Evolutionary conservation across 2,329 filamentous ascomycete genomes (phyloP).

Genomic region (Exophiala sideris): DNA sequence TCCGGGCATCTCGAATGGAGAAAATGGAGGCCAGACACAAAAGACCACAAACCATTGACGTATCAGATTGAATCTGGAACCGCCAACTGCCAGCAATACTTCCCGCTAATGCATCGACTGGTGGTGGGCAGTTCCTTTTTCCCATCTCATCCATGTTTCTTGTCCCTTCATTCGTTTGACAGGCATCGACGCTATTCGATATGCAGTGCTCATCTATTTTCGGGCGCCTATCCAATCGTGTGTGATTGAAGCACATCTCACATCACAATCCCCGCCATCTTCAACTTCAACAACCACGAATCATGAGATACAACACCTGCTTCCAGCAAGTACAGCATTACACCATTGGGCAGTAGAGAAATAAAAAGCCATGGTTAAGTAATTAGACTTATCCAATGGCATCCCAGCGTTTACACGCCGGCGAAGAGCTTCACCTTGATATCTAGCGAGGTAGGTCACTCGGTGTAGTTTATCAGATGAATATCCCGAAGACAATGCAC

Average conservation of each 20-base stretch:
- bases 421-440: slow-evolving; percentile 1
- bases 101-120: not conserved
- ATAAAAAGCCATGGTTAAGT: not conserved
- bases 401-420: slow-evolving; percentile 7
- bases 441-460: not conserved
- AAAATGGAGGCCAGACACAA: slow-evolving; percentile 1
- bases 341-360: slow-evolving; percentile 14
- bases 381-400: slow-evolving; percentile 9
- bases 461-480: not conserved
- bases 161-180: slow-evolving; percentile 13
- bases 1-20: not conserved
- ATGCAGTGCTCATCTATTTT: slow-evolving; percentile 14
- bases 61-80: slow-evolving; percentile 18
- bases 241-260: not conserved
- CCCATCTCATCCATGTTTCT: slow-evolving; percentile 16
- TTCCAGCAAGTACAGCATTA: slow-evolving; percentile 10
- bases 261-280: slow-evolving; percentile 10
- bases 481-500: slow-evolving; percentile 4
- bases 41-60: slow-evolving; percentile 4
- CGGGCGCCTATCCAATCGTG: slow-evolving; percentile 11
- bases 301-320: slow-evolving; percentile 12
- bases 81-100: slow-evolving; percentile 7
- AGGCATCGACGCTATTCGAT: not conserved
- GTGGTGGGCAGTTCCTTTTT: not conserved
- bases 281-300: slow-evolving; percentile 9